Percentiles rank a stretch among this genome's conserved stretches.
phyloP scores from a whole-genome alignment of 495 filamentous ascomycete species.

The Hypoxylon crocopeplum region DNA sequence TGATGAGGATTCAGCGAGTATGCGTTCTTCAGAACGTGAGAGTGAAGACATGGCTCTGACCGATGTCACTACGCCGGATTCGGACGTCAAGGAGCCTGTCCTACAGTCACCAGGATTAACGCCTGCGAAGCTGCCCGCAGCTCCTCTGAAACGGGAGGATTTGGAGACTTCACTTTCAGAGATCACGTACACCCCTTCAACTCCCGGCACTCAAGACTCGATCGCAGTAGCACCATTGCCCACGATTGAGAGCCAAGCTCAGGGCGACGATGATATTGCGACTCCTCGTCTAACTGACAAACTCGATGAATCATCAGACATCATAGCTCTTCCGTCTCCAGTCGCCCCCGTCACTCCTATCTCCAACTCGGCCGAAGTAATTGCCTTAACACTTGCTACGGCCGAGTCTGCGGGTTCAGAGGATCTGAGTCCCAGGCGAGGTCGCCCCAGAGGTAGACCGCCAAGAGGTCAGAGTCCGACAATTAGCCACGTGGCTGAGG shows the following conservation, averaged over 20 bases:
- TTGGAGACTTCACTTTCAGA: constrained; percentile 32
- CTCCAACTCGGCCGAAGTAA: background rate
- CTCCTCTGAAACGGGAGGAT: constrained; percentile 42
- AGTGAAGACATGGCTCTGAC: constrained; percentile 43
- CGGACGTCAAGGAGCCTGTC: constrained; percentile 43
- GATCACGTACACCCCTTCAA: constrained; percentile 34
- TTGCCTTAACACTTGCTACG: background rate
- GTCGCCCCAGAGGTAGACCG: constrained; percentile 27
- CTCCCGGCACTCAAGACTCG: constrained; percentile 21
- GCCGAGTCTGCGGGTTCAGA: background rate
- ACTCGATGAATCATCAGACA: constrained; percentile 4
- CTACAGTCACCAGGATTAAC: constrained; percentile 48
- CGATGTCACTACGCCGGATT: constrained; percentile 50
- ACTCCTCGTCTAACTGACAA: constrained; percentile 4
- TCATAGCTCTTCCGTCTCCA: constrained; percentile 1
- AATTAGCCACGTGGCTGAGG: background rate
- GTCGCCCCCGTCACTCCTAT: background rate
- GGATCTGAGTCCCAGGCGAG: constrained; percentile 18
- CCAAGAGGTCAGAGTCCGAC: constrained; percentile 11
- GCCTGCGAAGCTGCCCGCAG: constrained; percentile 39
- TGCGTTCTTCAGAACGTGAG: constrained; percentile 29
- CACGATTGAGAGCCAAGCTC: constrained; percentile 8
- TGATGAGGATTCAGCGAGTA: constrained; percentile 32
- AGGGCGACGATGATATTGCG: background rate
- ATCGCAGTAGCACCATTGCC: constrained; percentile 31